These are phyloP conservation scores for Lantana camara DNA, from an alignment of 257 asterid species.

Conservation along the genomic window DNA sequence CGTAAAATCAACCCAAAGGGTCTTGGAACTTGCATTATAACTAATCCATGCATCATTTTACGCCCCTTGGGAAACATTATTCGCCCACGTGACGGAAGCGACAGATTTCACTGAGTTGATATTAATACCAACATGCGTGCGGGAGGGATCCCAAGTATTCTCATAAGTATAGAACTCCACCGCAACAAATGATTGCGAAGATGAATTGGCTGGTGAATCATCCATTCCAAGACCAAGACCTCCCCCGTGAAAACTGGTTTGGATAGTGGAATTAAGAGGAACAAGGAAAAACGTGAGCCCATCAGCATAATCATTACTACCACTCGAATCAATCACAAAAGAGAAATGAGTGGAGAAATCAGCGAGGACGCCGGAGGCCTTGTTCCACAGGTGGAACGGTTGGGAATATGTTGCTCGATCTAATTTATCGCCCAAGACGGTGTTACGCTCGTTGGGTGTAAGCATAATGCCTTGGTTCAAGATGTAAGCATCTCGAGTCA, in stretches of 20 bases:
- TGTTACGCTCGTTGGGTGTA: constrained; percentile 28
- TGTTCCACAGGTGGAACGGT: constrained; percentile 40
- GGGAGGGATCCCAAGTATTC: constrained; percentile 30
- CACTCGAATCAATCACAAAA: too few relatives aligned
- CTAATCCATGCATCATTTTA: constrained; percentile 34
- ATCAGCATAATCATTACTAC: too few relatives aligned
- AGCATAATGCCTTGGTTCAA: constrained; percentile 36
- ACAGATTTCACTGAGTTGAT: constrained; percentile 27
- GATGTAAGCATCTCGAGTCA: constrained; percentile 29
- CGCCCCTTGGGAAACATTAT: constrained; percentile 1
- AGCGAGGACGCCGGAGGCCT: constrained; percentile 10
- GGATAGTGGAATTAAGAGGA: too few relatives aligned
- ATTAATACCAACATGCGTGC: constrained; percentile 52
- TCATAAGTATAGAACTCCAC: constrained; percentile 36
- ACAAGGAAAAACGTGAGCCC: too few relatives aligned
- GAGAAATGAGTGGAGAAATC: constrained; percentile 33
- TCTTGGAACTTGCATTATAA: constrained; percentile 25
- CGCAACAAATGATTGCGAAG: too few relatives aligned
- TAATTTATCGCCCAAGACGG: not conserved
- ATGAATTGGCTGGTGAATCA: too few relatives aligned
- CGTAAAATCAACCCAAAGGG: constrained; percentile 29
- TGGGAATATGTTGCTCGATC: constrained; percentile 41
- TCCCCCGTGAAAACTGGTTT: too few relatives aligned
- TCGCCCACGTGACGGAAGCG: not conserved
- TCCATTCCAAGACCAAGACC: too few relatives aligned